Evolutionary conservation across 495 filamentous ascomycete genomes (phyloP).

Genomic region (Xanthoparmelia taractica): DNA sequence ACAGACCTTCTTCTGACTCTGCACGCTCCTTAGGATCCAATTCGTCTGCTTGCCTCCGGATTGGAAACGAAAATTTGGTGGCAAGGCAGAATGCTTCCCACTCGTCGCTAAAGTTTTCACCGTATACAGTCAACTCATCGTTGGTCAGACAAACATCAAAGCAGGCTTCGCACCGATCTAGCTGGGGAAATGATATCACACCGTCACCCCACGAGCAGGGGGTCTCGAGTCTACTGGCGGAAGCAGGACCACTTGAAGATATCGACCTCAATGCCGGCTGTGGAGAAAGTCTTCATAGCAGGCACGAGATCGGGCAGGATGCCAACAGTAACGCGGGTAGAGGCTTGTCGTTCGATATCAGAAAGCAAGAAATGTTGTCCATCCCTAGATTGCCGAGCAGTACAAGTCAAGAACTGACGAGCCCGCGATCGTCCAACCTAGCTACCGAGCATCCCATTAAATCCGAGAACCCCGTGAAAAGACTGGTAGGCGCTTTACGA

Average conservation of each 20-base stretch:
- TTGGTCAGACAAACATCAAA: neutral
- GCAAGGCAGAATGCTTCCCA: slow-evolving; percentile 7
- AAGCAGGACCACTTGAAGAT: slow-evolving; percentile 18
- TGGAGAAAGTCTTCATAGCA: neutral
- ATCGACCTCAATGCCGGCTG: slow-evolving; percentile 17
- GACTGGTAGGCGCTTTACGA: slow-evolving; percentile 50
- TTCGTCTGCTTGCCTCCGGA: slow-evolving; percentile 6
- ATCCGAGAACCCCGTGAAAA: slow-evolving; percentile 36
- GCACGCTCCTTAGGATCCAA: slow-evolving; percentile 12
- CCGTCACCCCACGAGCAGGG: slow-evolving; percentile 2
- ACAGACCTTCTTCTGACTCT: slow-evolving; percentile 10
- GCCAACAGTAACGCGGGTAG: neutral
- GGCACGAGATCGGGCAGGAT: neutral
- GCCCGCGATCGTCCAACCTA: neutral
- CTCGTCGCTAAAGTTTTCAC: slow-evolving; percentile 8
- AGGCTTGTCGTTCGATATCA: slow-evolving; percentile 17
- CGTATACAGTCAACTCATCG: neutral
- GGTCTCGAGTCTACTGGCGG: slow-evolving; percentile 12
- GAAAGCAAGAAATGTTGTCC: slow-evolving; percentile 11
- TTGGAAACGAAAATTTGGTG: slow-evolving; percentile 20
- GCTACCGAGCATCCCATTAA: neutral
- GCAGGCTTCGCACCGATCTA: slow-evolving; percentile 14
- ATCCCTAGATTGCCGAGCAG: neutral
- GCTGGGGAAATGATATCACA: slow-evolving; percentile 8
- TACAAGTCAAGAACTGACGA: neutral